A percentile compares a stretch with the other conserved stretches of the same genome.
Evolutionary conservation across 208 protist genomes (phyloP).

Genomic region (Acanthamoeba divionensis): DNA sequence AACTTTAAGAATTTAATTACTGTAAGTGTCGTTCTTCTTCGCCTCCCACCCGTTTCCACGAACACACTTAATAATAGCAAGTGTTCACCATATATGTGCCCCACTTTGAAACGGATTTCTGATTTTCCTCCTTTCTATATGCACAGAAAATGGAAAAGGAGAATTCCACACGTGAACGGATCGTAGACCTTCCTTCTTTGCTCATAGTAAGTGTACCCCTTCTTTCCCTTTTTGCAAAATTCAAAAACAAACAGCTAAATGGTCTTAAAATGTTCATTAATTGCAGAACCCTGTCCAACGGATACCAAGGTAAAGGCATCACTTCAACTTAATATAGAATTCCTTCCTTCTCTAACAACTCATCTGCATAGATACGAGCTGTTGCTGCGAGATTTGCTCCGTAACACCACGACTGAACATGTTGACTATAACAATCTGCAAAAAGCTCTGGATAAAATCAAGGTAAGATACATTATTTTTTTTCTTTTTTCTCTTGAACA

Average conservation of each 20-base stretch:
- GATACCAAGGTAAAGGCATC: no score
- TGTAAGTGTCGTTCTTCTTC: no score
- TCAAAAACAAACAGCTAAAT: not conserved
- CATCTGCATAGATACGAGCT: slow-evolving; percentile 5
- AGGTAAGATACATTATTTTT: not conserved
- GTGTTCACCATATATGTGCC: no score
- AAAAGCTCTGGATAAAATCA: not conserved
- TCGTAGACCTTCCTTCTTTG: not conserved
- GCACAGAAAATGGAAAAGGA: not conserved
- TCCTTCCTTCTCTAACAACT: no score
- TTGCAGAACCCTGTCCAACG: no score
- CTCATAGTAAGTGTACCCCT: not conserved
- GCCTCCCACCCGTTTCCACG: no score
- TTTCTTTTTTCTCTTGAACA: not conserved
- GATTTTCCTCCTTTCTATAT: not conserved
- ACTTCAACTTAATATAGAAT: no score
- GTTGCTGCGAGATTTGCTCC: not conserved
- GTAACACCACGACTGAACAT: not conserved
- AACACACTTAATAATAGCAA: no score
- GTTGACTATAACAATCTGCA: not conserved
- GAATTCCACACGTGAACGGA: not conserved
- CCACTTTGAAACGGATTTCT: no score
- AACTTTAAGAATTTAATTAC: not conserved
- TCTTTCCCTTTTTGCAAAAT: not conserved
- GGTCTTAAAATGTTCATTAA: no score